Evolutionary conservation across 169 alveolate genomes (phyloP), one percentile per base, ranked within the genome.

Genomic region (Cryptosporidium parvum): DNA sequence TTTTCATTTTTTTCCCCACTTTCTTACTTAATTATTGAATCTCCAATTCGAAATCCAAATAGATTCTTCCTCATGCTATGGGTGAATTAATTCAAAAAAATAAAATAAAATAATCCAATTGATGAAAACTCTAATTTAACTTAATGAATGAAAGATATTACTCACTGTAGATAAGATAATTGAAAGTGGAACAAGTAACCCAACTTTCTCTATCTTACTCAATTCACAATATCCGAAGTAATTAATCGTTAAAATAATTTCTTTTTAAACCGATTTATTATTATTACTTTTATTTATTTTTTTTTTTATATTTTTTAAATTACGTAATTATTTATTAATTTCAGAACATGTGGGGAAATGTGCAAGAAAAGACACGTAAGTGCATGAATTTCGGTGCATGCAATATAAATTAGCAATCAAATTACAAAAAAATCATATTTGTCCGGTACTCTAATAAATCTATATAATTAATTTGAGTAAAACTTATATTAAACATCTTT

Each of bases 391-490:
- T 18, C 23, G 21, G 62, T 73, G 86, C 86, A 73, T 73, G 86
- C 56, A 73, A 31, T 37, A 58, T 7, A 6, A n/a, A 52, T 48
- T 31, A 23, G 18, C 80, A 69, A 42, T 37, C 7, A 69, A 69
- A 12, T 69, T 42, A 71, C 48, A 56, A 56, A 56, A 29, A 51
- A 71, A 29, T 48, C 37, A 33, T 51, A 56, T 33, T 56, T 45
- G 8, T 39, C 52, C 71, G 86, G 68, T 73, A 73, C 70, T 73
- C 86, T 73, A 73, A 73, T 73, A 73, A 73, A 73, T 56, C 86
- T 73, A 73, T 73, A 73, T 53, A 52, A 31, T 51, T 23, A 9
- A 51, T 31, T 31, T 65, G 72, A 65, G 72, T 73, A 73, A 73
- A 59, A 45, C 39, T 69, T 69, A 69, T 69, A 69, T 69, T 73